A percentile compares a stretch with the other conserved stretches of the same genome.
Conservation (phyloP, 2,329 filamentous ascomycete species). For the Ophiocordyceps australis region DNA sequence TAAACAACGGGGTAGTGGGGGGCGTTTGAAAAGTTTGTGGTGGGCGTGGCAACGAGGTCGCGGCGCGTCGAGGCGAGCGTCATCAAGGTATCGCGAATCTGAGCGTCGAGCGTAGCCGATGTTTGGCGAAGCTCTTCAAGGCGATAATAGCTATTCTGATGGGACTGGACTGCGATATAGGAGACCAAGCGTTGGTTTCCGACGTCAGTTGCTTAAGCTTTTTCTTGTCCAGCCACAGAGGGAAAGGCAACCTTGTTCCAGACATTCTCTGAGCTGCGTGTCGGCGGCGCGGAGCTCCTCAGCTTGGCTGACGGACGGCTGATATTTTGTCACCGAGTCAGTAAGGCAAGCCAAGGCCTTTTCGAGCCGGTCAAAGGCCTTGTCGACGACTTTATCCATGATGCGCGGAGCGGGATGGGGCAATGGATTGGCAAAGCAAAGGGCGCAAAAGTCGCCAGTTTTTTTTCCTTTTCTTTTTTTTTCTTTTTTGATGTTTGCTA, state of each 20-base stretch:
- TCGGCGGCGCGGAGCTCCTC: constrained; percentile 56
- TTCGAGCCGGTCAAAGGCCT: constrained; percentile 47
- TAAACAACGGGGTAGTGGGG: constrained; percentile 43
- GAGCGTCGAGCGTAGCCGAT: constrained; percentile 46
- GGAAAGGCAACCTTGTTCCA: constrained; percentile 41
- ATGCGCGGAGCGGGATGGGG: not conserved
- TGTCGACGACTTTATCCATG: constrained; percentile 47
- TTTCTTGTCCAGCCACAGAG: too few relatives aligned
- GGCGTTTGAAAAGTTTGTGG: constrained; percentile 32
- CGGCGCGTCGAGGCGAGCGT: constrained; percentile 56
- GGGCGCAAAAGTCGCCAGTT: too few relatives aligned
- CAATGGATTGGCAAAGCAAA: not conserved
- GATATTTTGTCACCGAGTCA: constrained; percentile 68
- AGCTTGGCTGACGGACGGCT: constrained; percentile 50
- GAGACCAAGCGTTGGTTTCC: too few relatives aligned
- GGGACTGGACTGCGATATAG: constrained; percentile 43
- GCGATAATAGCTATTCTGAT: constrained; percentile 57
- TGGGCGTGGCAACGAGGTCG: constrained; percentile 47
- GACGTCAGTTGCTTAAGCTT: too few relatives aligned
- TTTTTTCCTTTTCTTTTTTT: too few relatives aligned
- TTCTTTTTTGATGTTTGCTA: too few relatives aligned
- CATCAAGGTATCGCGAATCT: constrained; percentile 53
- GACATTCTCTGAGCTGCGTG: constrained; percentile 42
- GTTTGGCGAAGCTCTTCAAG: constrained; percentile 51
- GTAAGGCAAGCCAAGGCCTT: constrained; percentile 50